phyloP scores from a whole-genome alignment of 2,329 filamentous ascomycete species.

The Hawksworthiomyces lignivorus region DNA sequence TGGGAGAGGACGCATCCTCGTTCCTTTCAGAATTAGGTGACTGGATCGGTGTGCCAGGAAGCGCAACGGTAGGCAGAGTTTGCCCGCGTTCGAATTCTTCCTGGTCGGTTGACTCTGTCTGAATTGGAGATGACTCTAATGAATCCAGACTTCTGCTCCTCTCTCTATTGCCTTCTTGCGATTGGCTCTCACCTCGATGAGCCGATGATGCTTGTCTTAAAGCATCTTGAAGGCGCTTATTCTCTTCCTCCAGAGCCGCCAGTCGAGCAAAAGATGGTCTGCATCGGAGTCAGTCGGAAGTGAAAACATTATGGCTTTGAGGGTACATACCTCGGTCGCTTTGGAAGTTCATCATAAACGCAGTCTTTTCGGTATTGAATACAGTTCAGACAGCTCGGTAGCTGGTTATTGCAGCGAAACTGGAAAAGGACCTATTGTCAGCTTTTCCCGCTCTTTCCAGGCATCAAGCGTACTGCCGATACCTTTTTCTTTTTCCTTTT shows the following conservation, averaged over 20 bases:
- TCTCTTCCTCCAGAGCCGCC: background rate
- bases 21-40: background rate
- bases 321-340: background rate
- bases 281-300: background rate
- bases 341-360: constrained; percentile 24
- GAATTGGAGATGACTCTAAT: background rate
- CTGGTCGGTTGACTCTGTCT: no score
- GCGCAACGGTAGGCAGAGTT: constrained; percentile 23
- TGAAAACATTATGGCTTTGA: constrained; percentile 11
- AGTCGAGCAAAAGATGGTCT: background rate
- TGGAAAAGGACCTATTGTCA: background rate
- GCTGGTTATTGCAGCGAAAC: constrained; percentile 9
- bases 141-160: background rate
- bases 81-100: constrained; percentile 12
- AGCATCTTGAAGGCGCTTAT: constrained; percentile 13
- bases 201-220: constrained; percentile 7
- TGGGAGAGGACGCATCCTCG: constrained; percentile 19
- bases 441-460: no score
- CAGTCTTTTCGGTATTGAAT: constrained; percentile 33
- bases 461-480: no score
- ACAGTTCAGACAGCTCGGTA: constrained; percentile 8
- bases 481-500: no score
- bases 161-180: background rate
- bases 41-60: constrained; percentile 14
- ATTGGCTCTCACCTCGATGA: constrained; percentile 19